These are phyloP conservation scores for Vigna unguiculata DNA, from an alignment of 306 rosid genomes.

Conservation along the genomic window DNA sequence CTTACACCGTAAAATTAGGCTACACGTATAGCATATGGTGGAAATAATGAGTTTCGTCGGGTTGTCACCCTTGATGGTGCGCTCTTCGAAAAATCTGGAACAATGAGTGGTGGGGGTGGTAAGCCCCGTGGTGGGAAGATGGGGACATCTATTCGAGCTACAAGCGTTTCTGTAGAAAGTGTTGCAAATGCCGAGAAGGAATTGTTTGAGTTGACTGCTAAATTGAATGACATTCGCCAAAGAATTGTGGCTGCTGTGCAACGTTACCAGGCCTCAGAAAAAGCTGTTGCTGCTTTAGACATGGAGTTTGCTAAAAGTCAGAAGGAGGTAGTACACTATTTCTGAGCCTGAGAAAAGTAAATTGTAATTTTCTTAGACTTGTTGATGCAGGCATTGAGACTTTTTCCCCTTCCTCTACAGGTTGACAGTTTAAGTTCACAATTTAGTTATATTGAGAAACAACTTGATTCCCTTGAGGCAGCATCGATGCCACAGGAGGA, in stretches of 20 bases:
- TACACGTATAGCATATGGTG: conserved; percentile 79
- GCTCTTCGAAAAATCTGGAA: conserved; percentile 87
- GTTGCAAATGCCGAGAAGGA: conserved; percentile 80
- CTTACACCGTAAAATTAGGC: conserved; percentile 61
- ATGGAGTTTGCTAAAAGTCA: conserved; percentile 88
- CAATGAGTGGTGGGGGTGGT: conserved; percentile 95
- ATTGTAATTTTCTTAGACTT: conserved; percentile 19
- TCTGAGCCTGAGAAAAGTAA: conserved; percentile 13
- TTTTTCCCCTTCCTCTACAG: conserved; percentile 51
- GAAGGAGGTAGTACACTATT: conserved; percentile 72
- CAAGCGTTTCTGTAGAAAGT: conserved; percentile 83
- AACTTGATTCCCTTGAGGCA: conserved; percentile 79
- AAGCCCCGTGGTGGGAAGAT: conserved; percentile 97
- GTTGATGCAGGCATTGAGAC: conserved; percentile 15
- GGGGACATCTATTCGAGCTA: conserved; percentile 85
- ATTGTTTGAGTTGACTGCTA: conserved; percentile 57
- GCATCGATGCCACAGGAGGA: conserved; percentile 78
- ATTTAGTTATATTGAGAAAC: conserved; percentile 79
- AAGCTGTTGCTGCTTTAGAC: conserved; percentile 67
- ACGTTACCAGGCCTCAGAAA: conserved; percentile 75
- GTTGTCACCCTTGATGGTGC: conserved; percentile 98
- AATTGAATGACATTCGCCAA: conserved; percentile 66
- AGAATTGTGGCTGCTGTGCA: conserved; percentile 65
- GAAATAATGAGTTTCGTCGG: conserved; percentile 70
- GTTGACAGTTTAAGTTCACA: conserved; percentile 82